Percentiles rank a stretch among this genome's conserved stretches.
Conservation (phyloP, 768 basidiomycete species). For the Boletellus ananiceps region DNA sequence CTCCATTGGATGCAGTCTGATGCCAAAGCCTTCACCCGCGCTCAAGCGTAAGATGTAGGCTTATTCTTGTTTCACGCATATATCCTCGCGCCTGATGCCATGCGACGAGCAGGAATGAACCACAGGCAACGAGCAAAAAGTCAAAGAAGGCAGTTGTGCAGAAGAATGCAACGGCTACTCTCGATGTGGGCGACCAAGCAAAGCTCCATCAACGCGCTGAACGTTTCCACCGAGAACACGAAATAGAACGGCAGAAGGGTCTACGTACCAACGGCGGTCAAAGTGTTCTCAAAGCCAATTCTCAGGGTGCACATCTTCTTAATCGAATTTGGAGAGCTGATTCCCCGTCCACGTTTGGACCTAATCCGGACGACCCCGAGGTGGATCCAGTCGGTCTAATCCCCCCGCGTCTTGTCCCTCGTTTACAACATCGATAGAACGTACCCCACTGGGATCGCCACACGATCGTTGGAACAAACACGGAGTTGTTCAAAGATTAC, state of each 20-base stretch:
- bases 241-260: slow-evolving; percentile 69
- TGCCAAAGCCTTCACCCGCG: slow-evolving; percentile 53
- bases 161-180: slow-evolving; percentile 32
- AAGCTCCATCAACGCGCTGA: slow-evolving; percentile 74
- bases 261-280: slow-evolving; percentile 30
- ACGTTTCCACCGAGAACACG: slow-evolving; percentile 88
- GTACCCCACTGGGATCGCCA: slow-evolving; percentile 94
- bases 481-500: slow-evolving; percentile 93
- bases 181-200: slow-evolving; percentile 62
- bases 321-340: slow-evolving; percentile 39
- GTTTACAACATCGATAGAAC: slow-evolving; percentile 51
- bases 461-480: slow-evolving; percentile 91
- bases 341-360: slow-evolving; percentile 47
- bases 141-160: slow-evolving; percentile 51
- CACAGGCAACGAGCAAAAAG: slow-evolving; percentile 50
- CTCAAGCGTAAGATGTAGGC: slow-evolving; percentile 71
- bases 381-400: slow-evolving; percentile 56
- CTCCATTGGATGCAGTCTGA: slow-evolving; percentile 38
- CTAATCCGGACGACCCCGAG: slow-evolving; percentile 61
- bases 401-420: background rate
- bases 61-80: background rate
- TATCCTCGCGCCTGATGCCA: slow-evolving; percentile 8
- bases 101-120: slow-evolving; percentile 34
- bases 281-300: slow-evolving; percentile 40
- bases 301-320: slow-evolving; percentile 52